Evolutionary conservation across 495 filamentous ascomycete genomes (phyloP), one percentile per base, ranked within the genome.

Genomic region (Bathelium albidoporum): DNA sequence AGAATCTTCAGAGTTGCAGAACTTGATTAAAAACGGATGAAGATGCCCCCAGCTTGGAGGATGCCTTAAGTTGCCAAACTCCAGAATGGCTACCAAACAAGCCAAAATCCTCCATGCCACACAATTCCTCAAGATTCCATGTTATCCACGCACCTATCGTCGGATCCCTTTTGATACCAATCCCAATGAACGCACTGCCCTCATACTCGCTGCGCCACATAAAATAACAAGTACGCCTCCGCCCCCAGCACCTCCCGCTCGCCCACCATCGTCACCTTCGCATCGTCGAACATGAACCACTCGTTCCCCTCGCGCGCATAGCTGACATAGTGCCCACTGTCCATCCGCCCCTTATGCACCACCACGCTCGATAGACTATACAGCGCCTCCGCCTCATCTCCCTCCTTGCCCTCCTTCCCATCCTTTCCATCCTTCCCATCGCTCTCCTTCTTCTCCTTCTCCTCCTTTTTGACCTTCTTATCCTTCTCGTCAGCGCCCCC

Each of bases 231-330:
- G 73, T 95, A 97, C 12, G 92, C 91, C 69, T 92, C 81, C 44
- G 87, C 88, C 29, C 79, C 82, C 28, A 97, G 80, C 9, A 96
- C 92, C 60, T 96, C 87, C 7, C 84, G 82, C 68, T 91, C 89
- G 20, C 79, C 80, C 24, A 88, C 90, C 59, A 89, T 67, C 58
- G 89, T 90, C 52, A 97, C 91, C 71, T 88, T 88, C 71, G 90
- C 90, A 73, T 97, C 92, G 67, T 97, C 91, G 78, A 96, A 95
- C 32, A 84, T 80, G 71, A 92, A 91, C 92, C 92, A 97, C 83
- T 93, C 85, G 59, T 88, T 85, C 26, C 87, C 88, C 59, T 89
- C 85, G 24, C 89, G 78, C 58, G 87, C 89, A 73, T 93, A 97
- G n/a, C 84, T 86, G 64, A 89, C 84, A 72, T 97, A 97, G 71